A percentile compares a stretch with the other conserved stretches of the same genome.
Conservation (phyloP, 352 stramenopile genomes). For the Globisporangium acanthophoron region DNA sequence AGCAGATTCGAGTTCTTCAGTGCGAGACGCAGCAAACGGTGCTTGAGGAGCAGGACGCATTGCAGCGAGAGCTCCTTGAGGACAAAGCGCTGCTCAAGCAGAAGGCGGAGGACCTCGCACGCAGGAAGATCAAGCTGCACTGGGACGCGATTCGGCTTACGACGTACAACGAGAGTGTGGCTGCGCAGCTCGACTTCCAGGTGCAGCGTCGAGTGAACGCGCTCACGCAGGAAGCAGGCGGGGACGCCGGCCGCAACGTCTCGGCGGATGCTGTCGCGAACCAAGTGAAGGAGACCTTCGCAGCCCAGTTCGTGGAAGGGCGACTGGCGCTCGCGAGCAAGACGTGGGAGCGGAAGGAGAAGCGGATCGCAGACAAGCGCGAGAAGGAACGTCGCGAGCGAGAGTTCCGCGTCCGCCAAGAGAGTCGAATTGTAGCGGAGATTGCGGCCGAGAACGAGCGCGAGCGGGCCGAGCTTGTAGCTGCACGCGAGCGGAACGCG, state of each 20-base stretch:
- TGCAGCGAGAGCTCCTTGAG: conserved; percentile 26
- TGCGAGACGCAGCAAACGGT: conserved; percentile 38
- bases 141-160: conserved; percentile 48
- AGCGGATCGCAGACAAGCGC: conserved; percentile 36
- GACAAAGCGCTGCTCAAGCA: conserved; percentile 26
- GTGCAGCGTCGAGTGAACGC: conserved; percentile 40
- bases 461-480: conserved; percentile 25
- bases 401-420: conserved; percentile 43
- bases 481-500: conserved; percentile 17
- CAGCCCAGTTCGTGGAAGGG: conserved; percentile 43
- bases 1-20: conserved; percentile 34
- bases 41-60: conserved; percentile 24
- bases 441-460: conserved; percentile 28
- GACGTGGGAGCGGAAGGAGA: conserved; percentile 65
- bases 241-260: background rate
- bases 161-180: conserved; percentile 65
- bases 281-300: conserved; percentile 53
- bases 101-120: conserved; percentile 29
- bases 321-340: conserved; percentile 57
- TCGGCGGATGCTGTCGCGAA: conserved; percentile 15
- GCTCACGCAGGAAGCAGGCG: conserved; percentile 13
- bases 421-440: conserved; percentile 33
- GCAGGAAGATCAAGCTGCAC: conserved; percentile 37
- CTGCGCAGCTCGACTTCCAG: conserved; percentile 63
- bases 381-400: conserved; percentile 40